These are phyloP conservation scores for Nectriaceae sp. DNA, from an alignment of 2,329 filamentous ascomycete genomes.

Conservation along the genomic window DNA sequence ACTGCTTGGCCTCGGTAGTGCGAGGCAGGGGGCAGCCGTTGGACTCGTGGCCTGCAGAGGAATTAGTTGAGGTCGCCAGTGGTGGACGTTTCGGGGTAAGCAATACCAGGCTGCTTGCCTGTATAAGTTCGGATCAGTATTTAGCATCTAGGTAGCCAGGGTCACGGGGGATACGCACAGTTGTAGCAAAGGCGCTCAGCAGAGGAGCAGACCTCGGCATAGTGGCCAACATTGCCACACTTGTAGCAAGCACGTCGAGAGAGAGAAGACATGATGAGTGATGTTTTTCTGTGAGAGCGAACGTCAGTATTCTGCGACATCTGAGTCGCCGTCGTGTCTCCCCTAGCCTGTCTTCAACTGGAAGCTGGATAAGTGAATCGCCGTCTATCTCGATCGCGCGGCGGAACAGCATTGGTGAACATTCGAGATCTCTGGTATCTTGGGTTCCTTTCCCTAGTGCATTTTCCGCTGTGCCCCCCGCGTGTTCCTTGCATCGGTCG, in stretches of 20 bases:
- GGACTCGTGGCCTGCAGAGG: constrained; percentile 76
- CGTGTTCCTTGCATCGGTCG: too few relatives aligned
- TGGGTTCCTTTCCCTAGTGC: too few relatives aligned
- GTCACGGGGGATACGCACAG: constrained; percentile 60
- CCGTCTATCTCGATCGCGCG: too few relatives aligned
- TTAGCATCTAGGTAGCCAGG: background rate
- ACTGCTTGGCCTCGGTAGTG: constrained; percentile 98
- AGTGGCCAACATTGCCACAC: constrained; percentile 81
- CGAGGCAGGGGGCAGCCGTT: constrained; percentile 95
- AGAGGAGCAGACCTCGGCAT: constrained; percentile 91
- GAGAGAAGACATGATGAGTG: constrained; percentile 69
- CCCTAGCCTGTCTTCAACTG: too few relatives aligned
- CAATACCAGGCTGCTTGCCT: constrained; percentile 78
- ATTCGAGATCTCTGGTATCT: too few relatives aligned
- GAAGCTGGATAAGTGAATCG: too few relatives aligned
- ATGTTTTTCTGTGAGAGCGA: constrained; percentile 13
- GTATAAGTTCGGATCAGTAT: constrained; percentile 22
- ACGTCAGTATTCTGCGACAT: background rate
- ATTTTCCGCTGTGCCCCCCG: too few relatives aligned
- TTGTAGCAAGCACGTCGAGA: constrained; percentile 84
- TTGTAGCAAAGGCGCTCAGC: constrained; percentile 99
- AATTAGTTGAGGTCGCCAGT: constrained; percentile 8
- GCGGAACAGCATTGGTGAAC: too few relatives aligned
- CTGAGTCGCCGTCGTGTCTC: too few relatives aligned
- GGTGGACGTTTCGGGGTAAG: background rate